phyloP scores from a whole-genome alignment of 495 filamentous ascomycete genomes.

The Hypoxylon fragiforme region DNA sequence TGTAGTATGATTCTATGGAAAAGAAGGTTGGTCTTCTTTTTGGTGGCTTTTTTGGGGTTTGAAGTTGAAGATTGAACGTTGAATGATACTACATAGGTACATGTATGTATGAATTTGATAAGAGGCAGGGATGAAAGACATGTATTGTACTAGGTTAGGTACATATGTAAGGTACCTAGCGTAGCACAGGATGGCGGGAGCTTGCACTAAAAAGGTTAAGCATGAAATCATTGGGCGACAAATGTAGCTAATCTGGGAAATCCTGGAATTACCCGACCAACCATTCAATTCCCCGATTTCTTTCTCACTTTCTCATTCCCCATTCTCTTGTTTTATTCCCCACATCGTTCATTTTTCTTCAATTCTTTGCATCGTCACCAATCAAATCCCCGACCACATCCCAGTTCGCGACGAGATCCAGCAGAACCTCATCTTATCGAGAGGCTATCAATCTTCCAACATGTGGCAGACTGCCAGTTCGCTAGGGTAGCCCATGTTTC shows the following conservation, averaged over 20 bases:
- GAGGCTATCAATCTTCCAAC: slow-evolving; percentile 23
- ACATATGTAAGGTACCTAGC: background rate
- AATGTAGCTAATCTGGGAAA: too few species aligned
- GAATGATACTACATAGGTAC: too few species aligned
- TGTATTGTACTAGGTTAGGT: background rate
- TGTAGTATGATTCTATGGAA: too few species aligned
- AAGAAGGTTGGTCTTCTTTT: too few species aligned
- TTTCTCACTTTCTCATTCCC: slow-evolving; percentile 14
- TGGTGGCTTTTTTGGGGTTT: too few species aligned
- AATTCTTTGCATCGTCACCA: slow-evolving; percentile 35
- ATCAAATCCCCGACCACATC: slow-evolving; percentile 23
- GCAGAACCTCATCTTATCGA: slow-evolving; percentile 26
- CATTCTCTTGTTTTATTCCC: slow-evolving; percentile 8
- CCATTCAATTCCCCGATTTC: slow-evolving; percentile 3
- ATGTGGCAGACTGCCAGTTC: slow-evolving; percentile 22
- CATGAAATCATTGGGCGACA: slow-evolving; percentile 1
- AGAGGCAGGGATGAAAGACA: slow-evolving; percentile 4
- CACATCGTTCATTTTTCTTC: slow-evolving; percentile 17
- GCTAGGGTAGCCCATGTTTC: too few species aligned
- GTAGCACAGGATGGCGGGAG: slow-evolving; percentile 14
- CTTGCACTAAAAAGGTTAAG: slow-evolving; percentile 2
- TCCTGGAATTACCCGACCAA: background rate
- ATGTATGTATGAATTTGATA: background rate
- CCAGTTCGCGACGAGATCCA: slow-evolving; percentile 25
- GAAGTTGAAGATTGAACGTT: too few species aligned